Evolutionary conservation across 164 flowering plant genomes (phyloP).

Genomic region (Protea cynaroides): DNA sequence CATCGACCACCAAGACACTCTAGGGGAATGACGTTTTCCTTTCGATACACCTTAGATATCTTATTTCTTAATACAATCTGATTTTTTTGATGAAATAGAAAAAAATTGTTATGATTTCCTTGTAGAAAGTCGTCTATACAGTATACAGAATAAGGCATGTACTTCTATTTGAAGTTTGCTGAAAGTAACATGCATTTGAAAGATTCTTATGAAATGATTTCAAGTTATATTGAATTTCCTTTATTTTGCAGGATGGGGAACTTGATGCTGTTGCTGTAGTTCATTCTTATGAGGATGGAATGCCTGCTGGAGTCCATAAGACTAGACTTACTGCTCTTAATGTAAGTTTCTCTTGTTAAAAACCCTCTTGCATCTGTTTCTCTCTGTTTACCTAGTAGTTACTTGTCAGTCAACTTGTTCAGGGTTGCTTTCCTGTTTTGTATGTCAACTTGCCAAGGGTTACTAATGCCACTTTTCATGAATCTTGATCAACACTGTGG

Average conservation of each 20-base stretch:
- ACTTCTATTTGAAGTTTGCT: background rate
- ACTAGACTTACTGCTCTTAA: constrained; percentile 81
- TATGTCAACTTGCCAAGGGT: too few relatives aligned
- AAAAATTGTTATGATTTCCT: background rate
- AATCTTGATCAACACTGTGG: too few relatives aligned
- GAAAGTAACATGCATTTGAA: background rate
- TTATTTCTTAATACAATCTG: too few relatives aligned
- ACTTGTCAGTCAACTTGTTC: too few relatives aligned
- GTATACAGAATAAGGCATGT: background rate
- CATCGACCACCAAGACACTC: too few relatives aligned
- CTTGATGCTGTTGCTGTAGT: constrained; percentile 69
- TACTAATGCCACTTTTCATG: too few relatives aligned
- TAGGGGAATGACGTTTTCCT: too few relatives aligned
- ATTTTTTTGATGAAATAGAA: too few relatives aligned
- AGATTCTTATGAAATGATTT: background rate
- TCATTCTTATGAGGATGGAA: constrained; percentile 84
- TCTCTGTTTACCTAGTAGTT: background rate
- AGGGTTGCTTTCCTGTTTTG: too few relatives aligned
- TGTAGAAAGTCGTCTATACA: background rate
- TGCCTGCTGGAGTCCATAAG: constrained; percentile 73
- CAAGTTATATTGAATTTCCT: constrained; percentile 3
- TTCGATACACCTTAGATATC: too few relatives aligned
- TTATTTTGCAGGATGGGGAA: constrained; percentile 63
- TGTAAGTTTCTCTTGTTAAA: constrained; percentile 32
- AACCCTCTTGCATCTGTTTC: background rate